phyloP scores from a whole-genome alignment of 2,329 filamentous ascomycete genomes.

The Cladobotryum protrusum region DNA sequence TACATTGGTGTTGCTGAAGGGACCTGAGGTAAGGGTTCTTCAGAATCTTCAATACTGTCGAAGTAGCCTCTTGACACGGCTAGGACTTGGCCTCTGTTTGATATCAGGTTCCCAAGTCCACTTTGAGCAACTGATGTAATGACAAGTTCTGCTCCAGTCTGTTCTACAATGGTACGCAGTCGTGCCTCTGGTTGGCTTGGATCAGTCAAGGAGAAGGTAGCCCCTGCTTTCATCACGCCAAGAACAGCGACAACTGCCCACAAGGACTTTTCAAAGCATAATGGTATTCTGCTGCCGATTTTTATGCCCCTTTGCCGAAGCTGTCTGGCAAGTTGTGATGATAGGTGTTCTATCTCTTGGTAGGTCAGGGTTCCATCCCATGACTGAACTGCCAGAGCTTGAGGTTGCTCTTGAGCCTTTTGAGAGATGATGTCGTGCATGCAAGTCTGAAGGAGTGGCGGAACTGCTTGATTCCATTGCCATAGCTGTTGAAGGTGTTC shows the following conservation, averaged over 20 bases:
- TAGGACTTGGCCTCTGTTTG: conserved; percentile 26
- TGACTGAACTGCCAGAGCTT: conserved; percentile 39
- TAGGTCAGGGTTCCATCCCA: conserved; percentile 47
- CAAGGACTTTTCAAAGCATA: conserved; percentile 45
- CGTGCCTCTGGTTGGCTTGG: conserved; percentile 41
- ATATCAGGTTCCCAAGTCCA: conserved; percentile 31
- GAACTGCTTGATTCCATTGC: conserved; percentile 39
- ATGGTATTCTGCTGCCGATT: conserved; percentile 37
- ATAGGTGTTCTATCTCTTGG: conserved; percentile 35
- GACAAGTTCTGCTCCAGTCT: conserved; percentile 33
- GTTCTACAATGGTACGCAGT: conserved; percentile 38
- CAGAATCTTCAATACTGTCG: conserved; percentile 13
- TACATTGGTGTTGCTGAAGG: conserved; percentile 40
- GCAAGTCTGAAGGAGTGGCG: conserved; percentile 33
- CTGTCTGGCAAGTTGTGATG: conserved; percentile 35
- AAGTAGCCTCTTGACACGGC: conserved; percentile 26
- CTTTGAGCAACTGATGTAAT: conserved; percentile 36
- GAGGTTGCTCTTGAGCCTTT: conserved; percentile 30
- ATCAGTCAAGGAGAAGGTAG: conserved; percentile 41
- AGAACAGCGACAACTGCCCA: conserved; percentile 41
- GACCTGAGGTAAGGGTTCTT: conserved; percentile 28
- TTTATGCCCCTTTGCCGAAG: conserved; percentile 31
- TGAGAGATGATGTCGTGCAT: conserved; percentile 43
- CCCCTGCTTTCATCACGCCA: conserved; percentile 44
- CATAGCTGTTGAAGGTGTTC: conserved; percentile 40